Evolutionary conservation across 805 yeast genomes (phyloP), one percentile per base, ranked within the genome.

Genomic region (Candida insectalens): DNA sequence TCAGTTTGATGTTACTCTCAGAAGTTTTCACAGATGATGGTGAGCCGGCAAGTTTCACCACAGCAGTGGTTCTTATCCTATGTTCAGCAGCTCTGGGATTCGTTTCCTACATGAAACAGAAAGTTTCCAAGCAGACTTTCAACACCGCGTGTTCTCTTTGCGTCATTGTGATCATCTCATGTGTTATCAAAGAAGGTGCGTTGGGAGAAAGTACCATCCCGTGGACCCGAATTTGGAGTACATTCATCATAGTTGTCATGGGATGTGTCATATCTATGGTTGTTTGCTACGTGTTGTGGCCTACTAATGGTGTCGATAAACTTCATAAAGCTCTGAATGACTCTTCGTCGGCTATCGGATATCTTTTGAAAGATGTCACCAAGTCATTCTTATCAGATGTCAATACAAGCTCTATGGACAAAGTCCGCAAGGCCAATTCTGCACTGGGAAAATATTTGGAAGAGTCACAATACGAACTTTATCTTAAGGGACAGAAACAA

Each of bases 141-240:
- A 81, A 80, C 45, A 82, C 89, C 9, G 89, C 94, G 0, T 80
- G 92, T 46, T 75, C 87, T 0, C 58, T 83, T 31, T 83, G 88
- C 2, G 74, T 83, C 6, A 81, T 83, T 33, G 69, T 81, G 3
- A 57, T 83, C 17, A 75, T 83, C 3, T 69, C 85, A 0, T 76
- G 83, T 38, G 66, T 83, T 36, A 72, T 82, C 12, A 77, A 79
- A 48, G 94, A 83, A 46, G 88, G 85, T 10, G 71, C 77, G 29
- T 59, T 68, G 32, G 77, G 76, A 46, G 64, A 71, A 1, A 74
- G 77, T 12, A 51, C 51, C 6, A 63, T 83, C 10, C 83, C 88
- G 0, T 50, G 74, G 38, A 54, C 55, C 19, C 66, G 77, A 44
- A 59, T 83, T 19, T 36, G 57, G 19, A 69, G 77, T 19, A 67